Conservation (phyloP, 2,329 filamentous ascomycete species). For the Fusarium pseudograminearum region DNA sequence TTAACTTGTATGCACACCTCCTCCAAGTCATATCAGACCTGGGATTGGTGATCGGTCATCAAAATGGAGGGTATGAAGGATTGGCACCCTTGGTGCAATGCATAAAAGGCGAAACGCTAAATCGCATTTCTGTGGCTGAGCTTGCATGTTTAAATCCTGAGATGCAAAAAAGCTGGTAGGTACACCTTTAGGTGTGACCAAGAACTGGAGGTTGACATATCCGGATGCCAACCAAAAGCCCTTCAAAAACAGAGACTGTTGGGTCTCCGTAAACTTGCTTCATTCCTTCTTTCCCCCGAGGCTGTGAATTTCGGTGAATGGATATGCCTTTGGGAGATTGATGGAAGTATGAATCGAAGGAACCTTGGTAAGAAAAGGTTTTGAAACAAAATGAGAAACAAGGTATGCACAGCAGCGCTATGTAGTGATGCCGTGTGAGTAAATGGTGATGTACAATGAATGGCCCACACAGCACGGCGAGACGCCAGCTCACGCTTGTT, state of each 20-base stretch:
- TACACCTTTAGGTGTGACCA: background rate
- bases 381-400: background rate
- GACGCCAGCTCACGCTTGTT: background rate
- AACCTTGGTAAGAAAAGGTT: background rate
- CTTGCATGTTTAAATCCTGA: background rate
- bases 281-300: background rate
- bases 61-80: background rate
- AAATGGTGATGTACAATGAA: background rate
- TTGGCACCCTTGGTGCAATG: background rate
- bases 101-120: background rate
- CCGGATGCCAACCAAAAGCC: background rate
- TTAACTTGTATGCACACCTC: background rate
- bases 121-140: background rate
- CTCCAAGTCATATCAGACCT: background rate
- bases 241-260: background rate
- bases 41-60: background rate
- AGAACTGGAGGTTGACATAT: background rate
- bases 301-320: background rate
- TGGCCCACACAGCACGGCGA: background rate
- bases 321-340: background rate
- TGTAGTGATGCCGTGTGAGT: background rate
- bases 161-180: background rate
- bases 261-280: background rate
- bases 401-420: background rate
- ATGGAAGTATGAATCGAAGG: background rate